Evolutionary conservation across 352 stramenopile species (phyloP).

Genomic region (Phytophthora lateralis): DNA sequence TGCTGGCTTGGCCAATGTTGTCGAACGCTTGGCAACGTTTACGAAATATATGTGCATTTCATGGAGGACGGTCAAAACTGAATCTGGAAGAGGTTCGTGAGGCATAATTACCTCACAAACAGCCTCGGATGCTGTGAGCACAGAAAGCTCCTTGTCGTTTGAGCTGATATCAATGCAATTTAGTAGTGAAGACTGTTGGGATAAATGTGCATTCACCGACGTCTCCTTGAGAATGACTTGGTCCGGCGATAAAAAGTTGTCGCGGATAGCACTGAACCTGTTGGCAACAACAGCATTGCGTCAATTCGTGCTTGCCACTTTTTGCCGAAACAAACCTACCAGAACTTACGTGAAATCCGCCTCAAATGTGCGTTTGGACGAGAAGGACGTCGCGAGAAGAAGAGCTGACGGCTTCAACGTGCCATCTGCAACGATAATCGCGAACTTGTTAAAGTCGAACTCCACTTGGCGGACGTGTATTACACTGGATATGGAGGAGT

Average conservation of each 20-base stretch:
- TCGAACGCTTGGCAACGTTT: not conserved
- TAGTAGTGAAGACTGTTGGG: conserved; percentile 27
- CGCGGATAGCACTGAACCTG: conserved; percentile 56
- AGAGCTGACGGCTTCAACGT: conserved; percentile 52
- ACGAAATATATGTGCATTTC: conserved; percentile 46
- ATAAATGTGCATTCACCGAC: conserved; percentile 14
- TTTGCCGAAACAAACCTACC: not conserved
- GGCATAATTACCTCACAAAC: conserved; percentile 44
- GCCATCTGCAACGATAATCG: conserved; percentile 57
- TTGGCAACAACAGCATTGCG: not conserved
- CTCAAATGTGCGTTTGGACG: conserved; percentile 43
- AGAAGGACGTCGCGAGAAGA: conserved; percentile 51
- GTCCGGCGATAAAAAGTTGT: conserved; percentile 64
- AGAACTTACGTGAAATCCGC: conserved; percentile 44
- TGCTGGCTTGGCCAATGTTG: conserved; percentile 8
- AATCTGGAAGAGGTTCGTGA: conserved; percentile 46
- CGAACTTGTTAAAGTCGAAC: conserved; percentile 60
- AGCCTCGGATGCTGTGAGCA: conserved; percentile 34
- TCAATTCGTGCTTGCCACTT: not conserved
- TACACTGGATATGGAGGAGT: conserved; percentile 8
- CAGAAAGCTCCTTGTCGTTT: conserved; percentile 46
- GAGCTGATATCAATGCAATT: conserved; percentile 50
- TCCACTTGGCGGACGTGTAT: conserved; percentile 61
- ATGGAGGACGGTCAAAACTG: conserved; percentile 40
- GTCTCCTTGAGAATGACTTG: conserved; percentile 59